Evolutionary conservation across 495 filamentous ascomycete genomes (phyloP), one percentile per base, ranked within the genome.

Genomic region (Penicillium canariense): DNA sequence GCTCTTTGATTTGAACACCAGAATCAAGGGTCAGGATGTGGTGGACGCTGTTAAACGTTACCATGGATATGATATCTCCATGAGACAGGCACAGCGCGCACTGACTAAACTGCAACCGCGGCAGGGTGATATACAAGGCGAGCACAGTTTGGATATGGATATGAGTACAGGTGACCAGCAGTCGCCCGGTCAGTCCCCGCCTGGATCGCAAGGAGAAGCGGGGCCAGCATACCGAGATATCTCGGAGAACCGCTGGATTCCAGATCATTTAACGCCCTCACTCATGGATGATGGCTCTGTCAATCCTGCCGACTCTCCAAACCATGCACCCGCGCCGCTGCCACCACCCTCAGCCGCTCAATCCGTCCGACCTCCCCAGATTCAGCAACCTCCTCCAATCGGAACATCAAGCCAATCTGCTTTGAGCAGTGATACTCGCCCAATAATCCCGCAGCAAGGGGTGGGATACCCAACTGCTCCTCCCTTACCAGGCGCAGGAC

Each of bases 11-110:
- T 74, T 73, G 68, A 70, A 67, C 32, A 67, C 48, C 51, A 69
- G 58, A 26, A 71, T 77, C 44, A 72, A 62, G 43, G 74, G 66
- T 23, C 66, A 71, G 58, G 68, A 77, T 42, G 73, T 76, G 22
- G 73, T 73, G 49, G 63, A 73, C 52, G 69, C 69, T 1, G 70
- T 80, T 39, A 77, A 76, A 58, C 72, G 74, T 17, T 76, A 74
- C 54, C 73, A 77, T 56, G 74, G 72, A 45, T 75, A 77, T 56
- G 72, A 77, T 23, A 77, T 77, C 22, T 74, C 73, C 2, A 73
- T 73, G 63, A 64, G 72, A 63, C 74, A 77, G 52, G 74, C 74
- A 15, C 74, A 77, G 52, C 68, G 73, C 25, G 73, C 74, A 35
- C 67, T 77, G 28, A 75, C 71, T 12, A 68, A 67, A 48, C 36